A percentile compares a stretch with the other conserved stretches of the same genome.
Evolutionary conservation across 805 yeast genomes (phyloP).

Genomic region (Candida bentonensis): DNA sequence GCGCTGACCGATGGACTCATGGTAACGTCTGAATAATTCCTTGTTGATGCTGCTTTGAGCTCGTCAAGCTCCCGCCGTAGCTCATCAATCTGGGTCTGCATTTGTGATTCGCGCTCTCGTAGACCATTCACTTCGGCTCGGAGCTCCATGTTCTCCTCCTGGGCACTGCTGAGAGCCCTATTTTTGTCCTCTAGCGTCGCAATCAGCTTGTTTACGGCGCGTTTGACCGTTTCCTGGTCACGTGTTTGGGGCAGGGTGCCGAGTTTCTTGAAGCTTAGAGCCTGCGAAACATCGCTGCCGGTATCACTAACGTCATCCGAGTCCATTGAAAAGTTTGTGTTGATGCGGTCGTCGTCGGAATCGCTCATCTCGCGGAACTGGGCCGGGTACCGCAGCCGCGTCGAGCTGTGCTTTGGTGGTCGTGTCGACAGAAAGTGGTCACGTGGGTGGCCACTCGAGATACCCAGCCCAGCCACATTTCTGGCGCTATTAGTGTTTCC

Average conservation of each 20-base stretch:
- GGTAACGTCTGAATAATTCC: too few species aligned
- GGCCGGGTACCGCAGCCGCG: neutral
- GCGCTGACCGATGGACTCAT: too few species aligned
- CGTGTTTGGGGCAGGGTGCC: neutral
- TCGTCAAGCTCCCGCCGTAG: neutral
- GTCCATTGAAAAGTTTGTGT: neutral
- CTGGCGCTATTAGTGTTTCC: too few species aligned
- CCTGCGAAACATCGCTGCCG: neutral
- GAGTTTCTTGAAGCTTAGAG: neutral
- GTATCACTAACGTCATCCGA: neutral
- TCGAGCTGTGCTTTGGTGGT: neutral
- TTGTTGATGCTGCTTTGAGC: neutral
- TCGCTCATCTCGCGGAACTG: neutral
- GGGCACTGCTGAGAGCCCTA: neutral
- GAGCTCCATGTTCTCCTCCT: neutral
- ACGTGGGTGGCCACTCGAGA: too few species aligned
- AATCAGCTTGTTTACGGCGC: neutral
- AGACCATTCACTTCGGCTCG: neutral
- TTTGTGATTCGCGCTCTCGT: neutral
- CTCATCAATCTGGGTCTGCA: neutral
- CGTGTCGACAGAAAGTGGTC: neutral
- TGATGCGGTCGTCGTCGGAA: neutral
- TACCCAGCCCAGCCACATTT: too few species aligned
- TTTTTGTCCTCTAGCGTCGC: neutral
- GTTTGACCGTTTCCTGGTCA: neutral